Percentiles rank a stretch among this genome's conserved stretches.
These are phyloP conservation scores for Pythium oligandrum DNA, from an alignment of 352 stramenopile species.

Conservation along the genomic window DNA sequence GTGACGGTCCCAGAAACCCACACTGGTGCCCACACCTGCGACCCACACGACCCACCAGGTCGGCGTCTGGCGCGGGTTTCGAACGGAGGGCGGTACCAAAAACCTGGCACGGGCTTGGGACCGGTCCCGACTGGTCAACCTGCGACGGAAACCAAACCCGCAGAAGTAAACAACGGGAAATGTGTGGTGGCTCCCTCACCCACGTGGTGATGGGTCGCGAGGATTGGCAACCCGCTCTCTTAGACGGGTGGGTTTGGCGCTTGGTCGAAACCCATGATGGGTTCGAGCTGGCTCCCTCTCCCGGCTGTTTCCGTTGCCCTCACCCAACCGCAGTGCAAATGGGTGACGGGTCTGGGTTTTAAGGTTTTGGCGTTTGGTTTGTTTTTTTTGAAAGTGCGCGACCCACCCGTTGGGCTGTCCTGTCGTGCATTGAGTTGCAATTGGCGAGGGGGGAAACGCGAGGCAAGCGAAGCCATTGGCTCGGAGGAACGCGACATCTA, in stretches of 20 bases:
- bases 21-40: no score
- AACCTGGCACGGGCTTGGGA: slow-evolving; percentile 17
- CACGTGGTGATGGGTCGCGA: slow-evolving; percentile 15
- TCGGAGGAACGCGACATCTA: background rate
- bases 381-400: slow-evolving; percentile 9
- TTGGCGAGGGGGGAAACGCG: slow-evolving; percentile 14
- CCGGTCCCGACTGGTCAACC: background rate
- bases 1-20: no score
- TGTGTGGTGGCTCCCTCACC: slow-evolving; percentile 16
- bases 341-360: background rate
- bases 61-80: background rate
- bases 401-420: slow-evolving; percentile 6
- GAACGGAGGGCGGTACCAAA: slow-evolving; percentile 14
- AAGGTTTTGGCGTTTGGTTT: slow-evolving; percentile 4
- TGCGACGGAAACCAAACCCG: slow-evolving; percentile 6
- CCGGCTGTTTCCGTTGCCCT: no score
- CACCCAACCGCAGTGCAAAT: background rate
- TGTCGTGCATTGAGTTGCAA: slow-evolving; percentile 26
- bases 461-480: background rate
- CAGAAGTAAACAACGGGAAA: slow-evolving; percentile 1
- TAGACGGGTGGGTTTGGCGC: background rate
- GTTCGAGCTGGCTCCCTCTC: no score
- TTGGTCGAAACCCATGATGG: no score
- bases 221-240: slow-evolving; percentile 2
- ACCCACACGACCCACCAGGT: no score